phyloP scores from a whole-genome alignment of 306 rosid genomes.

The Pyrus bretschneideri region DNA sequence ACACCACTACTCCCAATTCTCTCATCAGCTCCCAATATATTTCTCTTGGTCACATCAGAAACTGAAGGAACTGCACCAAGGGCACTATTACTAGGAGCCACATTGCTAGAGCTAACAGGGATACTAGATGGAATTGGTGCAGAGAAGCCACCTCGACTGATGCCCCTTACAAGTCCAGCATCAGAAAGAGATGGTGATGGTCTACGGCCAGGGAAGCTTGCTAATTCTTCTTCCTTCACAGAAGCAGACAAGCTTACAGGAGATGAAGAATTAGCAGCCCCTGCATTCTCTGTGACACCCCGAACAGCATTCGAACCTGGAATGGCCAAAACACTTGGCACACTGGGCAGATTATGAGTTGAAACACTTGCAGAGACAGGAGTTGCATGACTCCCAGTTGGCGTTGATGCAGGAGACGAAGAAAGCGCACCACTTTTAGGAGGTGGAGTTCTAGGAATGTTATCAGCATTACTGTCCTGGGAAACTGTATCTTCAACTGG shows the following conservation, averaged over 20 bases:
- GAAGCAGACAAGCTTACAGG: constrained; percentile 53
- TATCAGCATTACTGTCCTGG: constrained; percentile 67
- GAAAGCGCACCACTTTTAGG: constrained; percentile 47
- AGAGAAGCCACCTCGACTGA: constrained; percentile 56
- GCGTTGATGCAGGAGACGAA: constrained; percentile 58
- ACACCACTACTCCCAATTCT: constrained; percentile 71
- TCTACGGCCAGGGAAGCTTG: constrained; percentile 67
- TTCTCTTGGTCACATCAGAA: constrained; percentile 72
- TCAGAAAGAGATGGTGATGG: constrained; percentile 88
- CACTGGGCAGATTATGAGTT: constrained; percentile 42
- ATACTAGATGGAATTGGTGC: constrained; percentile 53
- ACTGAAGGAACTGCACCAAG: constrained; percentile 60
- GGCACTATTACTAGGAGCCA: constrained; percentile 52
- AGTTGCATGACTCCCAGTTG: constrained; percentile 46
- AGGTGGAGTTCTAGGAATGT: constrained; percentile 72
- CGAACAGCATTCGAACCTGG: constrained; percentile 51
- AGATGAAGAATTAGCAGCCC: constrained; percentile 38
- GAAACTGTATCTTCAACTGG: constrained; percentile 75
- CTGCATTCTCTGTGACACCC: constrained; percentile 45
- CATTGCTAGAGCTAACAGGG: constrained; percentile 56
- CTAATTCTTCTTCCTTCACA: constrained; percentile 67
- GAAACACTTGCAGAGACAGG: constrained; percentile 47
- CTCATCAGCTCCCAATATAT: constrained; percentile 71
- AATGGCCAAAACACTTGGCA: constrained; percentile 40
- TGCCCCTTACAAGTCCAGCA: constrained; percentile 56